A percentile compares a stretch with the other conserved stretches of the same genome.
These are phyloP conservation scores for Talaromyces piceae DNA, from an alignment of 2,329 filamentous ascomycete species.

Conservation along the genomic window DNA sequence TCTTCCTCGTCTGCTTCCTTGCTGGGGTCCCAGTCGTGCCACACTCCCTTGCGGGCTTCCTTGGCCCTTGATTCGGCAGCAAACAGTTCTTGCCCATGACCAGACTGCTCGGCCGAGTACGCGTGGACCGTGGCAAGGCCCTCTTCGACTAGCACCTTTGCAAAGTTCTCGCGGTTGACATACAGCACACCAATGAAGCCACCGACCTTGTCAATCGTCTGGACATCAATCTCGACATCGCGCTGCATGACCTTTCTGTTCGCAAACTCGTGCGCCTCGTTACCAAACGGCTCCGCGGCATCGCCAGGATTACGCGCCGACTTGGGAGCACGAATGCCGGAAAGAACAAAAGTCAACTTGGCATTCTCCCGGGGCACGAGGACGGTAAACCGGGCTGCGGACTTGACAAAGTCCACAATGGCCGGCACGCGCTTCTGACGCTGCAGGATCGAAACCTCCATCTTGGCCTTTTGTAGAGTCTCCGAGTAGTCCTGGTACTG, in stretches of 20 bases:
- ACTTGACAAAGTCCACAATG: constrained; percentile 94
- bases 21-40: constrained; percentile 90
- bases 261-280: constrained; percentile 88
- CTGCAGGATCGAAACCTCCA: constrained; percentile 78
- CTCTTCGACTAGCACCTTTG: constrained; percentile 87
- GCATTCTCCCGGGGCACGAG: constrained; percentile 86
- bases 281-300: constrained; percentile 83
- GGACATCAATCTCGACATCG: constrained; percentile 91
- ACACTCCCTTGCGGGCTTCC: constrained; percentile 77
- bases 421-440: constrained; percentile 88
- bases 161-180: constrained; percentile 91
- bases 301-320: constrained; percentile 76
- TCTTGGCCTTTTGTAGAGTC: constrained; percentile 87
- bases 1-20: constrained; percentile 63
- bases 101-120: constrained; percentile 93
- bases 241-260: constrained; percentile 84
- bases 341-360: constrained; percentile 91
- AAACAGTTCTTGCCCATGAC: constrained; percentile 78
- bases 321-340: constrained; percentile 81
- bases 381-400: constrained; percentile 88
- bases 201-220: constrained; percentile 91
- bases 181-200: constrained; percentile 95
- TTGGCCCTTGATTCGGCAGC: constrained; percentile 85
- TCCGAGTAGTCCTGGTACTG: constrained; percentile 87
- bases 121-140: constrained; percentile 85